Conservation (phyloP, 805 yeast species). For the Trichomonascus vanleenenianus region DNA sequence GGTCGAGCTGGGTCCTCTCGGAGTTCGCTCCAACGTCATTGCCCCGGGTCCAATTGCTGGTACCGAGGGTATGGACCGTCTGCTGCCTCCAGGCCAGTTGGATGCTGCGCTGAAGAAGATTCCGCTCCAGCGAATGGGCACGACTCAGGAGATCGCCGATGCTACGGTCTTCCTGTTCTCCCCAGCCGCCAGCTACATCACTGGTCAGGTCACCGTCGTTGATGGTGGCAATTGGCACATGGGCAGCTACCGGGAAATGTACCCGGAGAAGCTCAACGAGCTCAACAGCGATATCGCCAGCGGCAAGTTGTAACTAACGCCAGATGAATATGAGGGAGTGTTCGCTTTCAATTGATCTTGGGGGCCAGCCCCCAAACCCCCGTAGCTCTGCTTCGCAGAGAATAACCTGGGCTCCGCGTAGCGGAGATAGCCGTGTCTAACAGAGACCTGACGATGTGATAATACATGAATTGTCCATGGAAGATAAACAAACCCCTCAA, state of each 20-base stretch:
- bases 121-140: conserved; percentile 49
- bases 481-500: too few relatives aligned
- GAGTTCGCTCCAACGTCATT: conserved; percentile 72
- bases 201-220: conserved; percentile 72
- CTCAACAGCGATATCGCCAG: not conserved
- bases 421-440: too few relatives aligned
- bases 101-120: conserved; percentile 40
- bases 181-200: conserved; percentile 68
- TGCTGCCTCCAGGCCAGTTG: conserved; percentile 38
- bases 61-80: conserved; percentile 77
- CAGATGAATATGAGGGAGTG: not conserved
- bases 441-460: too few relatives aligned
- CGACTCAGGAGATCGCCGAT: conserved; percentile 74
- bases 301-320: not conserved
- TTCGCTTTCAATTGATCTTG: too few relatives aligned
- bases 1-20: conserved; percentile 86
- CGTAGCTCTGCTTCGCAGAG: too few relatives aligned
- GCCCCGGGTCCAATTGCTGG: conserved; percentile 89
- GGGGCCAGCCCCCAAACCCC: too few relatives aligned
- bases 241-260: conserved; percentile 1
- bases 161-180: conserved; percentile 80
- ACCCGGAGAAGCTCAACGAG: conserved; percentile 1
- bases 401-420: too few relatives aligned
- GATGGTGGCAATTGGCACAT: conserved; percentile 90
- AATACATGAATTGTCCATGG: too few relatives aligned